Evolutionary conservation across 805 yeast genomes (phyloP).

Genomic region (Yamadazyma sp.): DNA sequence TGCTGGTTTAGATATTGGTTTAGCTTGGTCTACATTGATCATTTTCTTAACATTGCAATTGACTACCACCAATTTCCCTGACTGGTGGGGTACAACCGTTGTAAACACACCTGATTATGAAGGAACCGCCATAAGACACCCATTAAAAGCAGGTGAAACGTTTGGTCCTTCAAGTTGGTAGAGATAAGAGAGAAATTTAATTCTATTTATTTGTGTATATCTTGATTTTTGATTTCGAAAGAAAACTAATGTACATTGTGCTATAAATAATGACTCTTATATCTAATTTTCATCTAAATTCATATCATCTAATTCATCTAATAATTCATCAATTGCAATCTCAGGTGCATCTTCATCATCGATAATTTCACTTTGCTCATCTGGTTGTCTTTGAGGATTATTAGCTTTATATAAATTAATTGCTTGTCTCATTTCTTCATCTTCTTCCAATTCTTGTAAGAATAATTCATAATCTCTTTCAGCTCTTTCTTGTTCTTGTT

Average conservation of each 20-base stretch:
- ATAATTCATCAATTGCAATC: constrained; percentile 84
- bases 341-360: constrained; percentile 81
- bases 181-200: too few species aligned
- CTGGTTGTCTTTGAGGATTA: constrained; percentile 23
- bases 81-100: constrained; percentile 70
- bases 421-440: constrained; percentile 86
- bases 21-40: constrained; percentile 38
- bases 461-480: constrained; percentile 93
- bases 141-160: constrained; percentile 36
- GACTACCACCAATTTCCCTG: constrained; percentile 16
- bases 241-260: background rate
- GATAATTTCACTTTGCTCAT: constrained; percentile 43
- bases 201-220: background rate
- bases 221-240: background rate
- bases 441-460: constrained; percentile 97
- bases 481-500: constrained; percentile 86
- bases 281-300: constrained; percentile 59
- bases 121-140: constrained; percentile 20
- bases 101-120: constrained; percentile 36
- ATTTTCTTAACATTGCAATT: constrained; percentile 31
- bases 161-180: constrained; percentile 52
- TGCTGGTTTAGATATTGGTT: constrained; percentile 44
- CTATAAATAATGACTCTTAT: background rate
- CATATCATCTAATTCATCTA: constrained; percentile 95
- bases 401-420: constrained; percentile 81